A percentile compares a stretch with the other conserved stretches of the same genome.
Conservation (phyloP, 2,329 filamentous ascomycete genomes). For the Hawksworthiomyces lignivorus region DNA sequence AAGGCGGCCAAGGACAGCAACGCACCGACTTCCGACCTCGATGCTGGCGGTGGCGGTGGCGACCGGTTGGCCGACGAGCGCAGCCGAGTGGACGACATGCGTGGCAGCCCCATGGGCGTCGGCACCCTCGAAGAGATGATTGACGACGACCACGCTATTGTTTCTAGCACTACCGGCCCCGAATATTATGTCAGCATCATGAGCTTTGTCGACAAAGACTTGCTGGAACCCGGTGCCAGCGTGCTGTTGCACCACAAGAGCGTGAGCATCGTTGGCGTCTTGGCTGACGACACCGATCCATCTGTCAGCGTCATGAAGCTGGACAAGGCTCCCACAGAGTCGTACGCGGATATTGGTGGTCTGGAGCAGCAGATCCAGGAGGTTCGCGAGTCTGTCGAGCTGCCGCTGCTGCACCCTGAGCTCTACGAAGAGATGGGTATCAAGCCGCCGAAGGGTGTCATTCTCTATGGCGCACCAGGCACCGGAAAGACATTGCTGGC, state of each 20-base stretch:
- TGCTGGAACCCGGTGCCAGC: conserved; percentile 91
- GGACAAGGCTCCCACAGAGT: conserved; percentile 96
- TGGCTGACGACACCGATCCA: conserved; percentile 94
- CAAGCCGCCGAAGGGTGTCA: conserved; percentile 98
- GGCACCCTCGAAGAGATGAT: conserved; percentile 98
- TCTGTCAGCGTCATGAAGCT: conserved; percentile 98
- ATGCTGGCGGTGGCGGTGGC: conserved; percentile 43
- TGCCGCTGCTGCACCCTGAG: conserved; percentile 90
- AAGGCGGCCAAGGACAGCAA: conserved; percentile 70
- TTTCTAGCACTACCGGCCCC: conserved; percentile 91
- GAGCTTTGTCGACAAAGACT: conserved; percentile 99
- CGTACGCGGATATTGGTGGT: conserved; percentile 97
- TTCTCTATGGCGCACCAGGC: conserved; percentile 93
- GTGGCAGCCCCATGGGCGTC: conserved; percentile 96
- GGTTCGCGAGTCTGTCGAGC: conserved; percentile 91
- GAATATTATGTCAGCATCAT: conserved; percentile 99
- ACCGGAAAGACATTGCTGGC: conserved; percentile 94
- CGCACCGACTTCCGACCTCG: conserved; percentile 58
- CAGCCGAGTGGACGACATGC: conserved; percentile 93
- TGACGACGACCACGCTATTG: conserved; percentile 97
- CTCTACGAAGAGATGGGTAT: conserved; percentile 99
- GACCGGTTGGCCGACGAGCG: conserved; percentile 94
- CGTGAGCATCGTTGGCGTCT: conserved; percentile 92
- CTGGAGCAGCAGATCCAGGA: conserved; percentile 94
- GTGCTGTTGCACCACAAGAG: conserved; percentile 96